These are phyloP conservation scores for Colletotrichum sp. DNA, from an alignment of 2,329 filamentous ascomycete genomes.

Conservation along the genomic window DNA sequence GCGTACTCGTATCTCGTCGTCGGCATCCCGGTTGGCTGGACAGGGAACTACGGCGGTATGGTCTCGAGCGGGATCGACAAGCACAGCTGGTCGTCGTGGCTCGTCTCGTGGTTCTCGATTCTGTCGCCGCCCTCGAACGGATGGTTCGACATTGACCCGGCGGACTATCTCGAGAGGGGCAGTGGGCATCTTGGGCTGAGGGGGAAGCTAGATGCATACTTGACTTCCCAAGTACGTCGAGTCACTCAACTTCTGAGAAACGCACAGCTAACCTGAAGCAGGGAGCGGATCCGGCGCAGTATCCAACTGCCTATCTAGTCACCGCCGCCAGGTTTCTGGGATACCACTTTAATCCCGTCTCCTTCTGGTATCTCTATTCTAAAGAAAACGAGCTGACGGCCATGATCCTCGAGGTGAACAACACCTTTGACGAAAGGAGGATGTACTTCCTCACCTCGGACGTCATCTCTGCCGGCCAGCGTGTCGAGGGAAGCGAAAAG, in stretches of 20 bases:
- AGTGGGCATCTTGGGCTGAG: slow-evolving; percentile 57
- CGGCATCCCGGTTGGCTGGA: slow-evolving; percentile 70
- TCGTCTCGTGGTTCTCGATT: slow-evolving; percentile 37
- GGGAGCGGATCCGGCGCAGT: slow-evolving; percentile 62
- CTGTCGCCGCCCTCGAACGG: slow-evolving; percentile 25
- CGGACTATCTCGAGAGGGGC: slow-evolving; percentile 66
- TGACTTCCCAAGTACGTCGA: slow-evolving; percentile 58
- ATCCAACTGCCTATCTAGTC: slow-evolving; percentile 72
- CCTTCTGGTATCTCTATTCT: slow-evolving; percentile 81
- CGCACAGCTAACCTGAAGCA: slow-evolving; percentile 35
- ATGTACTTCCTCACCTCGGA: slow-evolving; percentile 65
- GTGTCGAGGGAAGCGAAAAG: background rate
- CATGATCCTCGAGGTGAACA: slow-evolving; percentile 77
- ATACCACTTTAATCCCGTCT: slow-evolving; percentile 77
- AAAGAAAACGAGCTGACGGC: slow-evolving; percentile 59
- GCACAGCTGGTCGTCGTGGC: slow-evolving; percentile 29
- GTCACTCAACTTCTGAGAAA: background rate
- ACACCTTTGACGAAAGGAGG: slow-evolving; percentile 75
- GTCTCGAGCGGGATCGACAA: slow-evolving; percentile 50
- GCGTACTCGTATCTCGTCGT: slow-evolving; percentile 73
- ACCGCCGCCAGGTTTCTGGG: slow-evolving; percentile 73
- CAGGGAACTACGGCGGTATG: slow-evolving; percentile 59
- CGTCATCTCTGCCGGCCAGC: slow-evolving; percentile 25
- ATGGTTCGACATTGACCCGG: slow-evolving; percentile 66
- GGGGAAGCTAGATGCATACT: slow-evolving; percentile 66